Conservation (phyloP, 2,329 filamentous ascomycete genomes). For the Botrytis cinerea region DNA sequence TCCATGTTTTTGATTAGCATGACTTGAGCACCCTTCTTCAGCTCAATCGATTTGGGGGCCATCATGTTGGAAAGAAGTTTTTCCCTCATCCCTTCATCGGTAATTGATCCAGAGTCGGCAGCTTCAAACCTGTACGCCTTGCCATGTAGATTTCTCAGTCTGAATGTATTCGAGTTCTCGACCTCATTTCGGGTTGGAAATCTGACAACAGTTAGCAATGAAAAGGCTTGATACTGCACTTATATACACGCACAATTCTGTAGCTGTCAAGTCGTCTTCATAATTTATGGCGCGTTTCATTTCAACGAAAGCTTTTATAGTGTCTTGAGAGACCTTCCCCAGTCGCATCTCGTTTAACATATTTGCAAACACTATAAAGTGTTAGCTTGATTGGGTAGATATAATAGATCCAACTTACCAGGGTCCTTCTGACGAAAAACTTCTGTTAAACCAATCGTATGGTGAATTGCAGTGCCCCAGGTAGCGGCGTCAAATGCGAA, state of each 20-base stretch:
- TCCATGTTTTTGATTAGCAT: constrained; percentile 99
- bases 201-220: constrained; percentile 44
- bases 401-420: constrained; percentile 46
- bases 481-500: constrained; percentile 93
- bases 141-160: constrained; percentile 73
- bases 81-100: constrained; percentile 68
- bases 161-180: constrained; percentile 76
- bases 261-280: constrained; percentile 75
- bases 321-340: constrained; percentile 75
- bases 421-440: constrained; percentile 94
- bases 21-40: constrained; percentile 93
- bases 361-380: constrained; percentile 68
- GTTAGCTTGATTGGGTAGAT: constrained; percentile 35
- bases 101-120: constrained; percentile 67
- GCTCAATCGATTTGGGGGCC: constrained; percentile 75
- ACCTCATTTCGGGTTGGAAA: constrained; percentile 92
- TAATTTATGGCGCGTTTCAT: constrained; percentile 72
- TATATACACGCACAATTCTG: constrained; percentile 65
- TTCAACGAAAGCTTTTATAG: constrained; percentile 73
- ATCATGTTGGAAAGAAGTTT: constrained; percentile 87
- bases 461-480: constrained; percentile 90
- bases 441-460: constrained; percentile 92
- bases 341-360: constrained; percentile 99
- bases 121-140: constrained; percentile 69
- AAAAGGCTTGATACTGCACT: constrained; percentile 2